Percentiles rank a stretch among this genome's conserved stretches.
These are phyloP conservation scores for Penicillium salamii DNA, from an alignment of 495 filamentous ascomycete genomes.

Conservation along the genomic window DNA sequence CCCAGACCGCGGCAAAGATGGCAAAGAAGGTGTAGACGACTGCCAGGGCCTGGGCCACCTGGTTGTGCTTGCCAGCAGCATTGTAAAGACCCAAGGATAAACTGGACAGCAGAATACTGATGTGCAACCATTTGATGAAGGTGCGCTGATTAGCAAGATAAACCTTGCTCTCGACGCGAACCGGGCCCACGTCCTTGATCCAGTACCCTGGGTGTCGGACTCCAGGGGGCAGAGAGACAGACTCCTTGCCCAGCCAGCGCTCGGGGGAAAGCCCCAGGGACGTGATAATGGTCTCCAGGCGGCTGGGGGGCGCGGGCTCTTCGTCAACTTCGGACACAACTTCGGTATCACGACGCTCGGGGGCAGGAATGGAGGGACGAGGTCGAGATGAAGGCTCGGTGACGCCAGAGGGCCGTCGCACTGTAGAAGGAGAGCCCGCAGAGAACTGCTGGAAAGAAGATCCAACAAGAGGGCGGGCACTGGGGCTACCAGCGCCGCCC, in stretches of 20 bases:
- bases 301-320: conserved; percentile 29
- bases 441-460: conserved; percentile 50
- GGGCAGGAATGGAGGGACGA: conserved; percentile 21
- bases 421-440: conserved; percentile 16
- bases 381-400: conserved; percentile 16
- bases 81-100: conserved; percentile 84
- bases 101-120: conserved; percentile 78
- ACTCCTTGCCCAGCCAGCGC: conserved; percentile 50
- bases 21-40: conserved; percentile 80
- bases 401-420: conserved; percentile 24
- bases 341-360: conserved; percentile 15
- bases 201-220: conserved; percentile 77
- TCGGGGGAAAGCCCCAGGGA: conserved; percentile 72
- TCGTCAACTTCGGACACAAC: conserved; percentile 11
- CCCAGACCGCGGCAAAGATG: conserved; percentile 80
- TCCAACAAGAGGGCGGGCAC: conserved; percentile 47
- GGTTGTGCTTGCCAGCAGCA: conserved; percentile 70
- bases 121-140: conserved; percentile 97
- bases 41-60: conserved; percentile 69
- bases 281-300: conserved; percentile 61
- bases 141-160: conserved; percentile 98
- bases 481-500: conserved; percentile 46
- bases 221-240: conserved; percentile 67
- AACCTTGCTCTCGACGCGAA: conserved; percentile 93
- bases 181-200: conserved; percentile 89